Percentiles rank a stretch among this genome's conserved stretches.
These are phyloP conservation scores for Raffaelea deltoideospora DNA, from an alignment of 2,329 filamentous ascomycete genomes.

Conservation along the genomic window DNA sequence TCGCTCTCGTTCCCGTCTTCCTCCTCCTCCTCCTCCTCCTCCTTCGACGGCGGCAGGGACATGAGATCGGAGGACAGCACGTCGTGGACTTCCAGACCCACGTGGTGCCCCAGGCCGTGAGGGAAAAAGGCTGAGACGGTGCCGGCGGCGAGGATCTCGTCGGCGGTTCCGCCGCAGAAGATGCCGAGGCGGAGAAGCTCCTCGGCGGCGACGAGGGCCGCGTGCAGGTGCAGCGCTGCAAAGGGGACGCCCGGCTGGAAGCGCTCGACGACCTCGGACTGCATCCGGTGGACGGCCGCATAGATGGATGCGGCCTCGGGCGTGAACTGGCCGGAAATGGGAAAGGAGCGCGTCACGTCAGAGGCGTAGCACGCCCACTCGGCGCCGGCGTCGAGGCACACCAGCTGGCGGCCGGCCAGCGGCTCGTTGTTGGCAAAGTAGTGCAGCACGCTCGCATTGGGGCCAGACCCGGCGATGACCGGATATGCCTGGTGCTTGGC, in stretches of 20 bases:
- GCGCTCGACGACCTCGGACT: constrained; percentile 53
- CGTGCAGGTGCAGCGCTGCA: constrained; percentile 56
- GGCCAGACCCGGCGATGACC: constrained; percentile 72
- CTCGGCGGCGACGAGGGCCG: constrained; percentile 55
- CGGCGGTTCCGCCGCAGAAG: constrained; percentile 42
- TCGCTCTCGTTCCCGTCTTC: background rate
- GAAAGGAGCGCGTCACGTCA: constrained; percentile 81
- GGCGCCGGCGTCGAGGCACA: constrained; percentile 77
- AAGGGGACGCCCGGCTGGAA: constrained; percentile 56
- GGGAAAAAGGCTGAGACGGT: constrained; percentile 50
- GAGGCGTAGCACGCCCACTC: constrained; percentile 79
- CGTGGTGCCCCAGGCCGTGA: constrained; percentile 49
- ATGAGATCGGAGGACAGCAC: constrained; percentile 28
- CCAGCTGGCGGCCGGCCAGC: constrained; percentile 52
- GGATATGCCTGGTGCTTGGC: constrained; percentile 72
- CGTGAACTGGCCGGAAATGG: constrained; percentile 54
- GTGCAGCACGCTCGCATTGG: constrained; percentile 75
- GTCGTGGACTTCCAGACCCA: constrained; percentile 52
- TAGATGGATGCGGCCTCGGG: constrained; percentile 60
- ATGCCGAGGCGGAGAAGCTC: constrained; percentile 61
- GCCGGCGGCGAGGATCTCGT: constrained; percentile 36
- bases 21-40: background rate
- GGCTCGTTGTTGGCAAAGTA: constrained; percentile 68
- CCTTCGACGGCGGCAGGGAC: constrained; percentile 5
- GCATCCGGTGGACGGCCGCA: constrained; percentile 66